phyloP scores from a whole-genome alignment of 2,329 filamentous ascomycete genomes.

The Saccharata proteae region DNA sequence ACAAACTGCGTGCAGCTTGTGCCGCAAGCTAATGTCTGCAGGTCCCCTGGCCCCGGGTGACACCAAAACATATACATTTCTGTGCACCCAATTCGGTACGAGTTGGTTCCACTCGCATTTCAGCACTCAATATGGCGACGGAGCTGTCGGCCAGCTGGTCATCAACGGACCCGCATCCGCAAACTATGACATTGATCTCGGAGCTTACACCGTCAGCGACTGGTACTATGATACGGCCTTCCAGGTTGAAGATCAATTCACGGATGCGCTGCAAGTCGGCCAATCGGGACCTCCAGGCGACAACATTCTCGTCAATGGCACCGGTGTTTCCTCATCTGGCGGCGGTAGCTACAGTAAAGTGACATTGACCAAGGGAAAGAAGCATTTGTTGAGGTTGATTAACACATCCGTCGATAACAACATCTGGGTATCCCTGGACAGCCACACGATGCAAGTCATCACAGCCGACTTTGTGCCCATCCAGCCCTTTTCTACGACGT shows the following conservation, averaged over 20 bases:
- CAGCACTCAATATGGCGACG: constrained; percentile 30
- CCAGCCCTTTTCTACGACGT: constrained; percentile 20
- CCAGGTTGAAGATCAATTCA: constrained; percentile 13
- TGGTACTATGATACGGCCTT: constrained; percentile 39
- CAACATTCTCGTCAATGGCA: constrained; percentile 40
- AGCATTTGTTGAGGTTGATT: constrained; percentile 45
- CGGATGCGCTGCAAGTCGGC: constrained; percentile 18
- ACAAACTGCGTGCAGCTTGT: too few relatives aligned
- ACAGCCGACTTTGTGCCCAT: constrained; percentile 21
- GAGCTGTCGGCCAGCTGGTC: constrained; percentile 27
- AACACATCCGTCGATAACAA: constrained; percentile 32
- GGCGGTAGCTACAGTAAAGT: constrained; percentile 19
- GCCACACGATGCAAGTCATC: constrained; percentile 21
- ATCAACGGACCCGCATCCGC: constrained; percentile 28
- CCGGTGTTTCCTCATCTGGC: constrained; percentile 35
- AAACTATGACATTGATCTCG: constrained; percentile 46
- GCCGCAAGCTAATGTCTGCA: too few relatives aligned
- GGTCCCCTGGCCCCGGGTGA: constrained; percentile 48
- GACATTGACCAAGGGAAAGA: constrained; percentile 31
- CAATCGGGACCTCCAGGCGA: constrained; percentile 29
- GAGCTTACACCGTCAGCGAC: constrained; percentile 45
- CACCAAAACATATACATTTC: constrained; percentile 45
- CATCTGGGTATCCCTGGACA: constrained; percentile 18
- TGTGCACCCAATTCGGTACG: constrained; percentile 36
- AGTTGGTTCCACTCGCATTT: constrained; percentile 30